Base-by-base conservation (phyloP, 441 rosid species). In the Pelargonium cotyledonis region DNA sequence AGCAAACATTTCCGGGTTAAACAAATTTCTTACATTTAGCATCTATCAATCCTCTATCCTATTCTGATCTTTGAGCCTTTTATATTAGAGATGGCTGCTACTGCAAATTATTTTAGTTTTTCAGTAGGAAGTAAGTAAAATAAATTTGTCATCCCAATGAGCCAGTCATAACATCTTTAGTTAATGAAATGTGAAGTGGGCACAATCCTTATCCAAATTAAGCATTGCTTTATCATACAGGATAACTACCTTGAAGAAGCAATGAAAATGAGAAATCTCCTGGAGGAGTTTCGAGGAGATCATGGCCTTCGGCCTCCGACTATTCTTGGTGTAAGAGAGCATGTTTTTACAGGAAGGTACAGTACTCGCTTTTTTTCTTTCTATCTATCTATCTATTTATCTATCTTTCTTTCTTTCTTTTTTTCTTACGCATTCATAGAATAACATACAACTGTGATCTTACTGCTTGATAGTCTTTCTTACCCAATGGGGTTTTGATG, bases 241-340 rank as follows among this genome's bases (percentile, higher is more conserved):
- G 99, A 95, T 78, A 95, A 95, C 79, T 92, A 95, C 78, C 93
- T 95, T 79, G 99, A 95, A 81, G 99, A 95, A 80, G 99, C 99
- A 65, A 77, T 95, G 80, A 95, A 95, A 82, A 85, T 92, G 96
- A 84, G 99, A 79, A 95, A 95, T 83, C 96, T 95, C 70, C 85
- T 95, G 66, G 98, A 92, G 77, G 98, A 92, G 78, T 95, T 95
- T 63, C 82, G 85, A 58, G 35, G 75, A 64, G 86, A 89, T 81
- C 96, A 95, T 78, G 99, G 99, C 41, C 85, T 89, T 77, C 95
- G 81, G 69, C 83, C 89, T 73, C 88, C 99, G 73, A 90, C 97
- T 18, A 95, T 95, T 85, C 95, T 95, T 76, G 99, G 99, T 76
- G 98, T 95, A 67, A 77, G 99, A 80, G 99, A 95, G 78, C 92